Evolutionary conservation across 1,139 yeast genomes (phyloP).

Genomic region (Williopsis jadinii): DNA sequence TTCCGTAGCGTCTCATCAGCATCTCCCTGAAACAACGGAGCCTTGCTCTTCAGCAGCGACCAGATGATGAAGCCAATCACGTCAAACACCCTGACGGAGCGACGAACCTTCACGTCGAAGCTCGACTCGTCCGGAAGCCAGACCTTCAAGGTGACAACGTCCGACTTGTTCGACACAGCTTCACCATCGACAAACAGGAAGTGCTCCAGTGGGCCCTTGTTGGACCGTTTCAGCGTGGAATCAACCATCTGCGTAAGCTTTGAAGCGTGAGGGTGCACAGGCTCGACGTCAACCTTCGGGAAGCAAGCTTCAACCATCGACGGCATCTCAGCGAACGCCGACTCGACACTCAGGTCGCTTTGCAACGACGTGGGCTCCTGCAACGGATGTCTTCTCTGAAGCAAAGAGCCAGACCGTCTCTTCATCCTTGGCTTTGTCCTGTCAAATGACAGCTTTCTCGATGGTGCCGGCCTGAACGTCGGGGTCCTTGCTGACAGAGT

Average conservation of each 20-base stretch:
- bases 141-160: conserved; percentile 26
- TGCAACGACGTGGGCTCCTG: background rate
- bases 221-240: conserved; percentile 27
- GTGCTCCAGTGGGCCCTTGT: conserved; percentile 44
- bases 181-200: conserved; percentile 45
- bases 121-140: conserved; percentile 30
- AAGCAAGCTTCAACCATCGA: background rate
- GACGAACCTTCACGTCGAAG: conserved; percentile 33
- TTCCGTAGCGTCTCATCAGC: conserved; percentile 24
- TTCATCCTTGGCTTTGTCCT: conserved; percentile 12
- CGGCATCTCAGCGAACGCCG: background rate
- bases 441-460: conserved; percentile 21
- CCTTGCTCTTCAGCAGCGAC: conserved; percentile 23
- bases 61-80: conserved; percentile 55
- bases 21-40: conserved; percentile 6
- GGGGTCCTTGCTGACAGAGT: conserved; percentile 17
- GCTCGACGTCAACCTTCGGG: conserved; percentile 2
- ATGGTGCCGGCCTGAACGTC: conserved; percentile 21
- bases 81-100: conserved; percentile 48
- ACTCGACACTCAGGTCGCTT: background rate
- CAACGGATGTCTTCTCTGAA: conserved; percentile 4
- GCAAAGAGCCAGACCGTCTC: conserved; percentile 15
- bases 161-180: conserved; percentile 24
- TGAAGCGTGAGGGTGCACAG: background rate
- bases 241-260: conserved; percentile 23